These are phyloP conservation scores for Telopea speciosissima DNA, from an alignment of 177 flowering plant species.

Conservation along the genomic window DNA sequence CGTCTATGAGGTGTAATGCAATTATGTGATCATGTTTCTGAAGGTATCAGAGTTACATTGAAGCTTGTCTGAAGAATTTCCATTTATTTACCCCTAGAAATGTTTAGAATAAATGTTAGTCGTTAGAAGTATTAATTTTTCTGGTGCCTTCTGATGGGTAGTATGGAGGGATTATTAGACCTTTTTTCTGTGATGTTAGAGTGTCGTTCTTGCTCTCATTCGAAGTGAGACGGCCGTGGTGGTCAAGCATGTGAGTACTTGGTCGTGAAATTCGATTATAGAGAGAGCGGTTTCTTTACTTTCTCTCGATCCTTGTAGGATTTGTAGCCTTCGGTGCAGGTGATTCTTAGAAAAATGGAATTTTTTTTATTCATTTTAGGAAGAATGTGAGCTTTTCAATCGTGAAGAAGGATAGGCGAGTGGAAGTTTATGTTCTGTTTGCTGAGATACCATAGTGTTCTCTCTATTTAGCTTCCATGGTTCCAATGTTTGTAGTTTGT, in stretches of 20 bases:
- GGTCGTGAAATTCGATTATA: not conserved
- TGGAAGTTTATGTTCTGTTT: not conserved
- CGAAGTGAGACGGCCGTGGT: too few species aligned
- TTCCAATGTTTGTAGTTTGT: not conserved
- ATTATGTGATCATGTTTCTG: not conserved
- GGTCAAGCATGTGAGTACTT: not conserved
- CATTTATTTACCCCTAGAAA: not conserved
- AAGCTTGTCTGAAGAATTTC: not conserved
- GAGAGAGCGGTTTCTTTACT: not conserved
- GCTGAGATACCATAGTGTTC: not conserved
- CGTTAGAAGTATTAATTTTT: not conserved
- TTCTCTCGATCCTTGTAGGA: not conserved
- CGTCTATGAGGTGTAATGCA: not conserved
- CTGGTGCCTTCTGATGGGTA: not conserved
- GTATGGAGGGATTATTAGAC: not conserved
- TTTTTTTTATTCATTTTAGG: not conserved
- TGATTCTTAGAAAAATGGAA: not conserved
- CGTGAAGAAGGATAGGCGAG: not conserved
- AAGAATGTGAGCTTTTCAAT: not conserved
- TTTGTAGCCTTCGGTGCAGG: not conserved
- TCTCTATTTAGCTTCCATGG: not conserved
- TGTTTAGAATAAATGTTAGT: not conserved
- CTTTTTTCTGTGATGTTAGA: not conserved
- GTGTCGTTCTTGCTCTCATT: not conserved
- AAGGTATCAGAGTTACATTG: not conserved